Conservation (phyloP, 2,329 filamentous ascomycete genomes). For the Cordyceps fumosorosea region DNA sequence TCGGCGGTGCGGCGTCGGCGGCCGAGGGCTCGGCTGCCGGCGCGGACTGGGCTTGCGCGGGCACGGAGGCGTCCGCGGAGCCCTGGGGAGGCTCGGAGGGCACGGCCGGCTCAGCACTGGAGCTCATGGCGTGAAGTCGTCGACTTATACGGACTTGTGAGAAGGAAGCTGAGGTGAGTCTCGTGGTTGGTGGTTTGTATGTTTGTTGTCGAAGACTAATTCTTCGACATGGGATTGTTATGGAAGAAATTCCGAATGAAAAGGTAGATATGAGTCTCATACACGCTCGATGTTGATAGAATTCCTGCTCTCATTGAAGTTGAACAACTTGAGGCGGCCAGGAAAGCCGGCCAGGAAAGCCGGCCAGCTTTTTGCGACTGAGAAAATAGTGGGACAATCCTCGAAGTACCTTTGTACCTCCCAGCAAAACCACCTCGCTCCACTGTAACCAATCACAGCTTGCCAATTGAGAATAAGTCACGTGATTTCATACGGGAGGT, state of each 20-base stretch:
- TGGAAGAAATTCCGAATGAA: not conserved
- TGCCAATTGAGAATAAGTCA: constrained; percentile 31
- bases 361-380: not conserved
- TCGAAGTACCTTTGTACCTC: constrained; percentile 6
- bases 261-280: not conserved
- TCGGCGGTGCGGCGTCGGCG: not conserved
- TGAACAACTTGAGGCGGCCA: not conserved
- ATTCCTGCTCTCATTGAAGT: not conserved
- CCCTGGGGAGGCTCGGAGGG: not conserved
- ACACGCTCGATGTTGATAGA: not conserved
- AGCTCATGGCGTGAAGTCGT: constrained; percentile 7
- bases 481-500: constrained; percentile 21
- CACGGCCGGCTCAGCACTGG: not conserved
- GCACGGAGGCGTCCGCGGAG: not conserved
- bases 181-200: not conserved
- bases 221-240: not conserved
- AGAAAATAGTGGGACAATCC: not conserved
- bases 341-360: not conserved
- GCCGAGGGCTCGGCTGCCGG: not conserved
- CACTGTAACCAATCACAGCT: constrained; percentile 23
- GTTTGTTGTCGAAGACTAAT: not conserved
- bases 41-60: not conserved
- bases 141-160: constrained; percentile 5
- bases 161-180: not conserved
- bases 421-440: not conserved